These are phyloP conservation scores for Aspergillus persii DNA, from an alignment of 2,329 filamentous ascomycete species.

Conservation along the genomic window DNA sequence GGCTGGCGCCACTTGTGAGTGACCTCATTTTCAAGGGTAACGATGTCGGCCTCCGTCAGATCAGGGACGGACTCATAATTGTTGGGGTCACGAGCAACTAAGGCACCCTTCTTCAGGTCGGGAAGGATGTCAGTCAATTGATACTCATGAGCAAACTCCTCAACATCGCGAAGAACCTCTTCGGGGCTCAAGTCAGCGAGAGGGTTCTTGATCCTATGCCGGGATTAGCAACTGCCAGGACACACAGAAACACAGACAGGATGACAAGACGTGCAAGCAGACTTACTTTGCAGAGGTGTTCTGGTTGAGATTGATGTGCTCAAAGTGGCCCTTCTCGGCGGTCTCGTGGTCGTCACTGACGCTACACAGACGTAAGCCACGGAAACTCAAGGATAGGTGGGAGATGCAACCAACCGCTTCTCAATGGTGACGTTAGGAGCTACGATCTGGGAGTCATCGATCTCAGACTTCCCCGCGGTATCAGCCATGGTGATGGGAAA, in stretches of 20 bases:
- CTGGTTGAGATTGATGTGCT: slow-evolving; percentile 27
- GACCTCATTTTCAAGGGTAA: slow-evolving; percentile 46
- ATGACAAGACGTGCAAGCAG: not conserved
- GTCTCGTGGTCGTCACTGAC: slow-evolving; percentile 11
- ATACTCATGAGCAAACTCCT: slow-evolving; percentile 42
- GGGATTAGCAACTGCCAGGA: not conserved
- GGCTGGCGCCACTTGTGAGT: slow-evolving; percentile 53
- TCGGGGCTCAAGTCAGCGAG: slow-evolving; percentile 40
- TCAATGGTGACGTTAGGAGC: slow-evolving; percentile 1
- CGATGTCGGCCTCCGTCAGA: slow-evolving; percentile 43
- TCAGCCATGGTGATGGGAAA: slow-evolving; percentile 12
- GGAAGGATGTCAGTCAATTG: slow-evolving; percentile 41
- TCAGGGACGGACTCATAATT: slow-evolving; percentile 45
- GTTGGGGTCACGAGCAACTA: slow-evolving; percentile 50
- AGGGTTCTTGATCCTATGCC: slow-evolving; percentile 46
- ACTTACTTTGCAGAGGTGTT: slow-evolving; percentile 30
- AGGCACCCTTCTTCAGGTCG: slow-evolving; percentile 48
- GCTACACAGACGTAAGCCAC: slow-evolving; percentile 8
- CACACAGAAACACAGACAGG: not conserved
- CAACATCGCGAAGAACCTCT: slow-evolving; percentile 42
- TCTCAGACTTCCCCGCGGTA: slow-evolving; percentile 9
- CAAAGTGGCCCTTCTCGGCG: slow-evolving; percentile 22
- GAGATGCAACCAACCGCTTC: slow-evolving; percentile 10
- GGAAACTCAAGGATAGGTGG: not conserved
- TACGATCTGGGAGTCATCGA: slow-evolving; percentile 4